phyloP scores from a whole-genome alignment of 768 basidiomycete species.

The Tylopilus rubrobrunneus region DNA sequence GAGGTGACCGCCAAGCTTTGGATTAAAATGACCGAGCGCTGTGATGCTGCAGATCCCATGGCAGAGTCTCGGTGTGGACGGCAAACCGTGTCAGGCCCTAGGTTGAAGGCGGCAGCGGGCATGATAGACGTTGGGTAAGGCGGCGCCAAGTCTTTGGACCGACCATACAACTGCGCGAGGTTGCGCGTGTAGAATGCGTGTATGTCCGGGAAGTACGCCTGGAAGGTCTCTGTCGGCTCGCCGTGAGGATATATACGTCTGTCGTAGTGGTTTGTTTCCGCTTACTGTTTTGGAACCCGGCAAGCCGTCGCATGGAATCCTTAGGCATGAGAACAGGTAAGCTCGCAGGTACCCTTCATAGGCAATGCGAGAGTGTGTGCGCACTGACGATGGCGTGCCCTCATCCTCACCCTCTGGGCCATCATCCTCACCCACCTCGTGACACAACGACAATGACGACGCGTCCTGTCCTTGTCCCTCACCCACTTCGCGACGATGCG shows the following conservation, averaged over 20 bases:
- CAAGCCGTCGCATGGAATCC: background rate
- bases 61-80: background rate
- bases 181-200: background rate
- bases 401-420: too few relatives aligned
- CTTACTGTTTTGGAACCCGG: background rate
- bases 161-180: background rate
- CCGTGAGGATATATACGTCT: too few relatives aligned
- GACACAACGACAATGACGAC: too few relatives aligned
- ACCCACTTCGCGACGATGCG: too few relatives aligned
- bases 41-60: conserved; percentile 8
- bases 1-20: background rate
- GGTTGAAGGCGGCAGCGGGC: background rate
- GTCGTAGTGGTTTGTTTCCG: too few relatives aligned
- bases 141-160: fast-evolving
- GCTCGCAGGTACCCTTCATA: too few relatives aligned
- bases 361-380: too few relatives aligned
- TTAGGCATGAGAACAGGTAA: too few relatives aligned
- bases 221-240: background rate
- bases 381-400: too few relatives aligned
- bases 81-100: background rate
- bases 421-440: too few relatives aligned
- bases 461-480: too few relatives aligned
- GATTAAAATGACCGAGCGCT: background rate
- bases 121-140: background rate
- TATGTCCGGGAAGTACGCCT: background rate